Base-by-base conservation (phyloP, 192 early-diverging fungal species). In the Funneliformis geosporum region DNA sequence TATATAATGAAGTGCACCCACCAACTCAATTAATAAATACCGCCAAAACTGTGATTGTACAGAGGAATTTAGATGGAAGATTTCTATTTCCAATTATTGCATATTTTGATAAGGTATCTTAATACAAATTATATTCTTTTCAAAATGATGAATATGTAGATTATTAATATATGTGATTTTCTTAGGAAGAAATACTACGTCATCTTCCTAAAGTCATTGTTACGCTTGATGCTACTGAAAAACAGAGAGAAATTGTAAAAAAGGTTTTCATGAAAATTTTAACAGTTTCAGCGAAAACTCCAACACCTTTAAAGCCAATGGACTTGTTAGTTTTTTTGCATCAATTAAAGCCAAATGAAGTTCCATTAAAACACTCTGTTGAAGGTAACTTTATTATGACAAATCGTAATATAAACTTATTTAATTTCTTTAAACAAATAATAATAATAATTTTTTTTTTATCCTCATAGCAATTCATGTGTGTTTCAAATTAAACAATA, bases 281-380 rank as follows among this genome's bases (percentile, higher is more conserved):
- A 65, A 88, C 90, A 67, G 43, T 69, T 12, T 16, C 74, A 18
- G 46, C 70, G 39, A 59, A 62, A 25, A 28, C 40, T 33, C 23
- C 59, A 6, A 62, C 75, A 55, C 82, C 76, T 38, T 38, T 95
- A 60, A 83, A 86, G 18, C 92, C 94, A 8, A 85, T 86, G 0
- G 94, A 95, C 69, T 75, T 95, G 10, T 76, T 95, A 59, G 85
- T 95, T 33, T 82, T 84, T 28, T 82, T 95, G 18, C 94, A 95
- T 83, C 83, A 82, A 25, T 87, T 94, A 84, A 92, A 95, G 33
- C 23, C 27, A 65, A 88, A 92, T 18, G 81, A 74, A 4, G 90
- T 92, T 27, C 88, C 88, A n/a, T 79, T 93, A 60, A 89, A 90
- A 72, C 85, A 87, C 16, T 87, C 85, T 16, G 87, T 89, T 47